phyloP scores from a whole-genome alignment of 2,329 filamentous ascomycete species.

The Pezicula neosporulosa region DNA sequence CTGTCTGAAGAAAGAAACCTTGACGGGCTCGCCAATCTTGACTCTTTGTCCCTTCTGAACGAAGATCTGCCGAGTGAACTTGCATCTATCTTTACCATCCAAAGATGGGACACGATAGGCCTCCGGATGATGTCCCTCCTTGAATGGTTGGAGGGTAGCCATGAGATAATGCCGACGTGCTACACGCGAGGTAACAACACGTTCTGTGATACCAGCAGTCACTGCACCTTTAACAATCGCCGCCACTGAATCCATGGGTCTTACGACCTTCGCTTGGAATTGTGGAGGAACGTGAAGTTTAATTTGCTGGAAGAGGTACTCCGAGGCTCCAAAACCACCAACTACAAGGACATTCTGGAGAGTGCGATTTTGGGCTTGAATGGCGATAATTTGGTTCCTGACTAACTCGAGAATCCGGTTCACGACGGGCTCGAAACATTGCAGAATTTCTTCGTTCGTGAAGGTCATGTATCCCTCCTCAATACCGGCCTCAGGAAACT shows the following conservation, averaged over 20 bases:
- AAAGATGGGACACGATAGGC: slow-evolving; percentile 95
- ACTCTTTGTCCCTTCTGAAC: slow-evolving; percentile 98
- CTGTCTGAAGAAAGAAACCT: slow-evolving; percentile 97
- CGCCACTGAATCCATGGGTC: slow-evolving; percentile 97
- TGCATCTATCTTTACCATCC: slow-evolving; percentile 96
- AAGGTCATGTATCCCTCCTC: slow-evolving; percentile 99
- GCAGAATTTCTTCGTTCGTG: slow-evolving; percentile 97
- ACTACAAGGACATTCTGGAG: slow-evolving; percentile 97
- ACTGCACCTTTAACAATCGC: slow-evolving; percentile 98
- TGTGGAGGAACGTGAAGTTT: slow-evolving; percentile 97
- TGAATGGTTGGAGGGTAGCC: slow-evolving; percentile 98
- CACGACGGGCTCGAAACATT: slow-evolving; percentile 98
- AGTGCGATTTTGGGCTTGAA: slow-evolving; percentile 92
- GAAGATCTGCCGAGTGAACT: slow-evolving; percentile 97
- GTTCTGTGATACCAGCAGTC: slow-evolving; percentile 95
- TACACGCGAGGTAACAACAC: slow-evolving; percentile 94
- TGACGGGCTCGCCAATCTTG: slow-evolving; percentile 98
- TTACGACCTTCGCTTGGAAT: slow-evolving; percentile 96
- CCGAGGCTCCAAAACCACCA: slow-evolving; percentile 95
- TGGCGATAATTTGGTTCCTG: slow-evolving; percentile 97
- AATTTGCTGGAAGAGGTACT: slow-evolving; percentile 99
- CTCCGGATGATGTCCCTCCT: slow-evolving; percentile 97
- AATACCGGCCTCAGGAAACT: slow-evolving; percentile 95
- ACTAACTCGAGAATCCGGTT: slow-evolving; percentile 96
- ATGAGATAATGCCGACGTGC: slow-evolving; percentile 98